Conservation (phyloP, 106 monocot species). For the Phalaenopsis aphrodite region DNA sequence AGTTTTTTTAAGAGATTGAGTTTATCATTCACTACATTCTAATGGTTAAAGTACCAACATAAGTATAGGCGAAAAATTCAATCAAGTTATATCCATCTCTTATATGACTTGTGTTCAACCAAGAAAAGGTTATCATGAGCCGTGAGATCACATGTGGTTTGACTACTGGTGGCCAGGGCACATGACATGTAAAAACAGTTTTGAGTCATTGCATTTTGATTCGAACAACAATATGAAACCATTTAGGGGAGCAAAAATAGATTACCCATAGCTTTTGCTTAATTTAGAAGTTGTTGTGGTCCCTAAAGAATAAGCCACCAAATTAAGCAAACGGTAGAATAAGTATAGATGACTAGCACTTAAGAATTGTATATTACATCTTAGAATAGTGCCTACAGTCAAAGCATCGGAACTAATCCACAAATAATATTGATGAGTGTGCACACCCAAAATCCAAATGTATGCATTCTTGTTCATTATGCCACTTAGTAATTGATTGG, state of each 20-base stretch:
- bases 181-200: too few species aligned
- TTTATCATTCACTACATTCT: too few species aligned
- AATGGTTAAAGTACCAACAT: too few species aligned
- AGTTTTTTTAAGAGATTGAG: too few species aligned
- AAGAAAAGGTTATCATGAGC: too few species aligned
- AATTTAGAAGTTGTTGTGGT: not conserved
- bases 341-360: not conserved
- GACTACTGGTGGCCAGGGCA: too few species aligned
- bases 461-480: not conserved
- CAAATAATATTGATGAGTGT: not conserved
- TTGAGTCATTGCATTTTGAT: too few species aligned
- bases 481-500: not conserved
- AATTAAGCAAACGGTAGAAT: not conserved
- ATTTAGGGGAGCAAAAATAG: not conserved
- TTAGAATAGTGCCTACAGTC: not conserved
- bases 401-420: not conserved
- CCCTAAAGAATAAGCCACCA: not conserved
- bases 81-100: too few species aligned
- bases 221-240: not conserved
- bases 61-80: too few species aligned
- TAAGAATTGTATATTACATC: not conserved
- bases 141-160: too few species aligned
- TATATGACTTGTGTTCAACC: too few species aligned
- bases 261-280: too few species aligned
- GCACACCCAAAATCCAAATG: not conserved